Percentiles rank a stretch among this genome's conserved stretches.
Conservation (phyloP, 192 early-diverging fungal species). For the Rhizoclosmatium sp. region DNA sequence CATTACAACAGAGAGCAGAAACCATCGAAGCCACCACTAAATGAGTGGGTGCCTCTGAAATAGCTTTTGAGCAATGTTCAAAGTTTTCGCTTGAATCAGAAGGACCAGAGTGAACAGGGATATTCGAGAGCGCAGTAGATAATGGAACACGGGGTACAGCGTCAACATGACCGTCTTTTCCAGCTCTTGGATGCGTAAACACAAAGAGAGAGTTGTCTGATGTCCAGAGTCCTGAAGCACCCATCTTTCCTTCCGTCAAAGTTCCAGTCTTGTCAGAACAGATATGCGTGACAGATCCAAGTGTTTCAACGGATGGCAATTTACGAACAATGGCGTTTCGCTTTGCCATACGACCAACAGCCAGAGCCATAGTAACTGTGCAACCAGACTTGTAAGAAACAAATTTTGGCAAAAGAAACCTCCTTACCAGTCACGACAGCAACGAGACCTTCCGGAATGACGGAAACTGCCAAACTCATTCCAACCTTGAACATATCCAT, state of each 20-base stretch:
- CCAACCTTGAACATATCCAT: conserved; percentile 84
- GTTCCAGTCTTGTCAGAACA: conserved; percentile 98
- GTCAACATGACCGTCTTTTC: conserved; percentile 46
- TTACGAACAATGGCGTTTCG: conserved; percentile 91
- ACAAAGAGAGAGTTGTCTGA: conserved; percentile 74
- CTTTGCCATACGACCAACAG: conserved; percentile 92
- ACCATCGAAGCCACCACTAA: conserved; percentile 74
- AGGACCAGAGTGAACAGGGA: background rate
- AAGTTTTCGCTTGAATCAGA: background rate
- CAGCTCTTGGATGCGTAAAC: conserved; percentile 59
- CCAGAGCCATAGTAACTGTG: conserved; percentile 91
- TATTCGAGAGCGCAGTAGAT: conserved; percentile 17
- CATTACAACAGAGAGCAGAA: conserved; percentile 87
- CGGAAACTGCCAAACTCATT: conserved; percentile 91
- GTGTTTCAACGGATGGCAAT: conserved; percentile 91
- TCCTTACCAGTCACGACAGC: conserved; percentile 82
- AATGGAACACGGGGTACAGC: conserved; percentile 33
- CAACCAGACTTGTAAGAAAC: background rate
- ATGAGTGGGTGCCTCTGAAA: conserved; percentile 47
- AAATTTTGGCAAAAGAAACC: conserved; percentile 7
- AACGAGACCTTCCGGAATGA: conserved; percentile 97
- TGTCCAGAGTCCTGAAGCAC: conserved; percentile 84
- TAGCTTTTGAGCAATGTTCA: background rate
- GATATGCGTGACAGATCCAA: conserved; percentile 95
- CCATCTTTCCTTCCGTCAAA: conserved; percentile 98